Evolutionary conservation across 805 yeast species (phyloP).

Genomic region (Nematodospora valgi): DNA sequence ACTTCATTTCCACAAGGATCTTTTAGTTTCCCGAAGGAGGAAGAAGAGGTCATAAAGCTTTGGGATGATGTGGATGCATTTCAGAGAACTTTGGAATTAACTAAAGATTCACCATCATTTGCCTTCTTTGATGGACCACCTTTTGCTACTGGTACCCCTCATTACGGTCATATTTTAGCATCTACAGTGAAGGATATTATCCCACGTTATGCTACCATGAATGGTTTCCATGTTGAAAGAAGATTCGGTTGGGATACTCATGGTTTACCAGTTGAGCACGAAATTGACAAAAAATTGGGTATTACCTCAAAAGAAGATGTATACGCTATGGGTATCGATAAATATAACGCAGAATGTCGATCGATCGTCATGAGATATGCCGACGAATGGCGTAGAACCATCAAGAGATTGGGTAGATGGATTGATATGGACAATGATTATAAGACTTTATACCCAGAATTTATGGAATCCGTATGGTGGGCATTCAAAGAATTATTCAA

Average conservation of each 20-base stretch:
- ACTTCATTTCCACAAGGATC: constrained; percentile 15
- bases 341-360: constrained; percentile 92
- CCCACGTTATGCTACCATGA: constrained; percentile 97
- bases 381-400: constrained; percentile 88
- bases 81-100: constrained; percentile 76
- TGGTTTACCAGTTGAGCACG: constrained; percentile 98
- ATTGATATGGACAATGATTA: constrained; percentile 98
- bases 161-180: constrained; percentile 95
- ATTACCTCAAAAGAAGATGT: constrained; percentile 94
- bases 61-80: constrained; percentile 97
- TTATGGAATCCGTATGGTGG: constrained; percentile 99
- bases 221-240: constrained; percentile 93
- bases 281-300: constrained; percentile 95
- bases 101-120: constrained; percentile 82
- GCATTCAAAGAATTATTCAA: constrained; percentile 85
- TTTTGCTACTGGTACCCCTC: constrained; percentile 99
- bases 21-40: constrained; percentile 85
- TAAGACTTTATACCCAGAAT: constrained; percentile 91
- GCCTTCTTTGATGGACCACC: constrained; percentile 99
- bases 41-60: constrained; percentile 69
- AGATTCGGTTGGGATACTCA: constrained; percentile 99
- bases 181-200: constrained; percentile 97
- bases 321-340: constrained; percentile 87
- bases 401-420: constrained; percentile 97
- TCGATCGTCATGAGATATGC: constrained; percentile 97